phyloP scores from a whole-genome alignment of 495 filamentous ascomycete species.

The Aspergillus funiculosus region DNA sequence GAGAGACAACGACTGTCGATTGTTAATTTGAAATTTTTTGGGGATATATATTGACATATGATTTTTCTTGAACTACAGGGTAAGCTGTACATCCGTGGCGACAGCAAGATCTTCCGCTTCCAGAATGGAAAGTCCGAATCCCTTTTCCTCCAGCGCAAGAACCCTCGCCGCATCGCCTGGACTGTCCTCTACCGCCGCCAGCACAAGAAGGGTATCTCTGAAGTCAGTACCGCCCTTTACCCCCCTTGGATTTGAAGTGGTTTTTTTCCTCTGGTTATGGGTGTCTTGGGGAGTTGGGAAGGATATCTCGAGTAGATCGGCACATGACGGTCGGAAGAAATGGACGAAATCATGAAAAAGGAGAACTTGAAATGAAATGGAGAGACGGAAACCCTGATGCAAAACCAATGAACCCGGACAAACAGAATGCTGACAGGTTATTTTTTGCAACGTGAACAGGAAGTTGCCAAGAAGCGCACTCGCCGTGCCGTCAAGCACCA shows the following conservation, averaged over 20 bases:
- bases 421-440: constrained; percentile 38
- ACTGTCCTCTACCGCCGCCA: constrained; percentile 95
- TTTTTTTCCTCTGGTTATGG: constrained; percentile 19
- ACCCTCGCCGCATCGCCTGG: constrained; percentile 98
- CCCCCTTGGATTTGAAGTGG: constrained; percentile 16
- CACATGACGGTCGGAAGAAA: constrained; percentile 1
- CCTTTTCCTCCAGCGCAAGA: constrained; percentile 99
- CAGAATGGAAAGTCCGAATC: constrained; percentile 99
- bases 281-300: constrained; percentile 16
- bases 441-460: constrained; percentile 51
- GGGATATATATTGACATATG: constrained; percentile 25
- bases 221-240: constrained; percentile 61
- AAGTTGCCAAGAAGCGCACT: constrained; percentile 98
- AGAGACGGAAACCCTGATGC: no score
- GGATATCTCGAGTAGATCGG: constrained; percentile 1
- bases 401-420: neutral
- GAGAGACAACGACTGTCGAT: neutral
- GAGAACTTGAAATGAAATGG: neutral
- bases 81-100: constrained; percentile 97
- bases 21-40: constrained; percentile 1
- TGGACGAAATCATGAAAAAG: constrained; percentile 7
- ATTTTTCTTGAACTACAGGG: constrained; percentile 54
- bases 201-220: constrained; percentile 99
- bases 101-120: constrained; percentile 99
- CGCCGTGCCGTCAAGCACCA: constrained; percentile 98